These are phyloP conservation scores for Truncatella angustata DNA, from an alignment of 2,329 filamentous ascomycete species.

Conservation along the genomic window DNA sequence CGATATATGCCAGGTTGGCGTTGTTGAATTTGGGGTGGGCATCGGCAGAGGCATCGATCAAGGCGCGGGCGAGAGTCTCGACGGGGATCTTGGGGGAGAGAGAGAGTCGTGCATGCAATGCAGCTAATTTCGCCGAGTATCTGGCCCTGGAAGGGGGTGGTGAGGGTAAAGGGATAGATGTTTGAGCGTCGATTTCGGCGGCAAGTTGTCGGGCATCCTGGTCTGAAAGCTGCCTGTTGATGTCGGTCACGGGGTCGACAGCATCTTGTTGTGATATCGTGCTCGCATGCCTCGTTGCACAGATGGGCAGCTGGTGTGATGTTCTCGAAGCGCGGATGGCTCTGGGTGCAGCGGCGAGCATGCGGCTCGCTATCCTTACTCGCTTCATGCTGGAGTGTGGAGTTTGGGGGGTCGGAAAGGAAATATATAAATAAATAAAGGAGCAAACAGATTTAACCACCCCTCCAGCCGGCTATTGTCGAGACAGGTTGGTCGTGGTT, in stretches of 20 bases:
- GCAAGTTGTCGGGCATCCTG: neutral
- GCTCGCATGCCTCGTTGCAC: constrained; percentile 12
- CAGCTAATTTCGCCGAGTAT: constrained; percentile 83
- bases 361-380: constrained; percentile 61
- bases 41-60: constrained; percentile 86
- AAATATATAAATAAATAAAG: neutral
- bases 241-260: neutral
- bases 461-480: constrained; percentile 4
- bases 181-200: neutral
- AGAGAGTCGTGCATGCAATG: constrained; percentile 84
- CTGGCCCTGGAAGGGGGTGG: constrained; percentile 66
- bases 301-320: constrained; percentile 6
- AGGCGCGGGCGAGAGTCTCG: constrained; percentile 79
- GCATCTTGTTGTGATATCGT: constrained; percentile 2
- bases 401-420: too few relatives aligned
- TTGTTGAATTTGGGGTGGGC: constrained; percentile 83
- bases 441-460: neutral
- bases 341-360: constrained; percentile 44
- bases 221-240: neutral
- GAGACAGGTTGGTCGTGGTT: neutral
- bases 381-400: constrained; percentile 51
- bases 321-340: constrained; percentile 10
- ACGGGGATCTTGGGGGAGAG: constrained; percentile 80
- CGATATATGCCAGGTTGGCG: constrained; percentile 74
- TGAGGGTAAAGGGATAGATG: constrained; percentile 57